Conservation (phyloP, 2,329 filamentous ascomycete genomes). For the Penicillium sp. region DNA sequence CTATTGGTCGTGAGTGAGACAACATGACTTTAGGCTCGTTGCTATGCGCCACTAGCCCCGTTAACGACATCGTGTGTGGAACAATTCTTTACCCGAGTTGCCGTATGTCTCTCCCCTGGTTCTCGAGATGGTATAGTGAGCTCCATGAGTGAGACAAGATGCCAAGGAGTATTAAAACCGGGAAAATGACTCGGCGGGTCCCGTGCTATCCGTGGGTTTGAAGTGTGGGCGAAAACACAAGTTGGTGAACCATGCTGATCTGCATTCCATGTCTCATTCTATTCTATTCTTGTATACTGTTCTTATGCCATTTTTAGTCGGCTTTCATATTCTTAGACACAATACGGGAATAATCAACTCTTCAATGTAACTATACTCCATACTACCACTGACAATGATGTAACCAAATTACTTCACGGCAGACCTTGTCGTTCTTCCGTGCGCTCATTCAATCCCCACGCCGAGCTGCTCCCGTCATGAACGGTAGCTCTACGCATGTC, state of each 20-base stretch:
- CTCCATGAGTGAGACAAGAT: conserved; percentile 1
- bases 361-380: background rate
- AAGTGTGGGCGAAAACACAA: background rate
- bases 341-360: background rate
- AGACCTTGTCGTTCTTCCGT: conserved; percentile 31
- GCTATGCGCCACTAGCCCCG: background rate
- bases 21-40: background rate
- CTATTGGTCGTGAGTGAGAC: conserved; percentile 4
- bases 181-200: background rate
- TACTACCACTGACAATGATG: background rate
- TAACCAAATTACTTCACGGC: conserved; percentile 11
- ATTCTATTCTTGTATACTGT: conserved; percentile 10
- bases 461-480: conserved; percentile 47
- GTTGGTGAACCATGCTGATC: conserved; percentile 1
- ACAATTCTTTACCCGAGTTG: background rate
- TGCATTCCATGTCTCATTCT: conserved; percentile 6
- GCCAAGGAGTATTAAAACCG: background rate
- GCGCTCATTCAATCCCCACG: conserved; percentile 47
- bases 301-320: background rate
- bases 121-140: background rate
- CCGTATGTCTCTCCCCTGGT: background rate
- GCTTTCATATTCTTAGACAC: background rate
- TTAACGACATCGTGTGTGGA: background rate
- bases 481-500: conserved; percentile 61
- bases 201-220: background rate